Conservation (phyloP, 2,329 filamentous ascomycete species). For the Aureobasidium vineae region DNA sequence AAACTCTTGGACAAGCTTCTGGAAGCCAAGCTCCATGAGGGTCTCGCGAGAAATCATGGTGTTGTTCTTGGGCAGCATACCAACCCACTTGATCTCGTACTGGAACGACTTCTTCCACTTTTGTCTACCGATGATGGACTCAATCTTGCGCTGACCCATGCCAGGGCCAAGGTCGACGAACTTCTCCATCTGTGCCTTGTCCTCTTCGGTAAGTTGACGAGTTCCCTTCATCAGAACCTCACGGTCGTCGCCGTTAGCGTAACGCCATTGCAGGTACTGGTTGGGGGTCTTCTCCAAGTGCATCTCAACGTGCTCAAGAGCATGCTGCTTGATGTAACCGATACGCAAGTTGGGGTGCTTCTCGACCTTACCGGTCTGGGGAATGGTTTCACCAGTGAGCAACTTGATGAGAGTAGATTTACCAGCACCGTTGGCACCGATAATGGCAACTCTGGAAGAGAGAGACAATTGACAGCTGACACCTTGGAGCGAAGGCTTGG, state of each 20-base stretch:
- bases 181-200: constrained; percentile 89
- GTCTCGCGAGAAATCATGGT: constrained; percentile 91
- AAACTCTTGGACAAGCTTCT: constrained; percentile 94
- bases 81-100: constrained; percentile 95
- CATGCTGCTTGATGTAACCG: constrained; percentile 99
- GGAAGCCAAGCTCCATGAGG: constrained; percentile 77
- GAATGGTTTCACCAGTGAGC: constrained; percentile 87
- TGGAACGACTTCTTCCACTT: constrained; percentile 99
- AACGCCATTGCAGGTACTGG: constrained; percentile 98
- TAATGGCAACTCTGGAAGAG: constrained; percentile 92
- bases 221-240: constrained; percentile 98
- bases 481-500: constrained; percentile 82
- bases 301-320: constrained; percentile 98
- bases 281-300: constrained; percentile 99
- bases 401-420: constrained; percentile 99
- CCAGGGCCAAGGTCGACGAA: constrained; percentile 81
- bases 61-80: constrained; percentile 89
- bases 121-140: constrained; percentile 89
- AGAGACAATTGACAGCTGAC: constrained; percentile 85
- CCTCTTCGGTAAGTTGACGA: constrained; percentile 78
- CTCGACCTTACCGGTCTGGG: constrained; percentile 80
- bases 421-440: constrained; percentile 95
- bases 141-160: constrained; percentile 71
- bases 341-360: constrained; percentile 99
- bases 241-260: constrained; percentile 93